Percentiles rank a stretch among this genome's conserved stretches.
Conservation (phyloP, 2,329 filamentous ascomycete species). For the Cercospora brassicicola region DNA sequence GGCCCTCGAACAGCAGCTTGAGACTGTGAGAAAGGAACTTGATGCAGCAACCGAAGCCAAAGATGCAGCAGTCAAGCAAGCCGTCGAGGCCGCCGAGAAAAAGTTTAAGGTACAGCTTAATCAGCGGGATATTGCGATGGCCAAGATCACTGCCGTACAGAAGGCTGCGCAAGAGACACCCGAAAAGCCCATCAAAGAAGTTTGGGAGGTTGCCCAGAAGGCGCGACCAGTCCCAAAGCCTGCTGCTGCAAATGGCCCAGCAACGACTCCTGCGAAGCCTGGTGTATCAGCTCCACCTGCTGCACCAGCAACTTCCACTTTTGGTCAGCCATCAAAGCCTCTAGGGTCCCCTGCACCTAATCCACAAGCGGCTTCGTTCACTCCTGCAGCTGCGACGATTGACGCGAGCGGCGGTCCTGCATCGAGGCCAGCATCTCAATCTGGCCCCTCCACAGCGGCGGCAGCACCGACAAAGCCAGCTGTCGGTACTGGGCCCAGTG, state of each 20-base stretch:
- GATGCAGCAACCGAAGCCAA: slow-evolving; percentile 34
- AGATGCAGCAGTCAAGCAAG: slow-evolving; percentile 42
- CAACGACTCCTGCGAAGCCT: slow-evolving; percentile 22
- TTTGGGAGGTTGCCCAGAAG: slow-evolving; percentile 77
- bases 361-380: slow-evolving; percentile 24
- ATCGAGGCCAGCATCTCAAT: slow-evolving; percentile 5
- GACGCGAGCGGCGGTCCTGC: background rate
- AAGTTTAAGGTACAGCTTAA: slow-evolving; percentile 76
- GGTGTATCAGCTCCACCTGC: slow-evolving; percentile 18
- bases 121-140: slow-evolving; percentile 61
- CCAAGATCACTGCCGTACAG: slow-evolving; percentile 76
- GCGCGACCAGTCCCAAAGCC: slow-evolving; percentile 43
- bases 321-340: slow-evolving; percentile 29
- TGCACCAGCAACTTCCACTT: slow-evolving; percentile 16
- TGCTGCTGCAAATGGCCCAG: slow-evolving; percentile 16
- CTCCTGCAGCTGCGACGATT: slow-evolving; percentile 10
- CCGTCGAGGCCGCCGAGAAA: slow-evolving; percentile 38
- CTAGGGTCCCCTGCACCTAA: slow-evolving; percentile 19
- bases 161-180: slow-evolving; percentile 84
- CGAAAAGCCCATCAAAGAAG: slow-evolving; percentile 76
- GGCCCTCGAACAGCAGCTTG: slow-evolving; percentile 33
- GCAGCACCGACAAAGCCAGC: slow-evolving; percentile 16
- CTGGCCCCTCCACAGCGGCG: slow-evolving; percentile 1
- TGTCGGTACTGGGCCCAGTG: slow-evolving; percentile 13
- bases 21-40: slow-evolving; percentile 31